Percentiles rank a stretch among this genome's conserved stretches.
Evolutionary conservation across 2,329 filamentous ascomycete species (phyloP).

Genomic region (Penicillium sp.): DNA sequence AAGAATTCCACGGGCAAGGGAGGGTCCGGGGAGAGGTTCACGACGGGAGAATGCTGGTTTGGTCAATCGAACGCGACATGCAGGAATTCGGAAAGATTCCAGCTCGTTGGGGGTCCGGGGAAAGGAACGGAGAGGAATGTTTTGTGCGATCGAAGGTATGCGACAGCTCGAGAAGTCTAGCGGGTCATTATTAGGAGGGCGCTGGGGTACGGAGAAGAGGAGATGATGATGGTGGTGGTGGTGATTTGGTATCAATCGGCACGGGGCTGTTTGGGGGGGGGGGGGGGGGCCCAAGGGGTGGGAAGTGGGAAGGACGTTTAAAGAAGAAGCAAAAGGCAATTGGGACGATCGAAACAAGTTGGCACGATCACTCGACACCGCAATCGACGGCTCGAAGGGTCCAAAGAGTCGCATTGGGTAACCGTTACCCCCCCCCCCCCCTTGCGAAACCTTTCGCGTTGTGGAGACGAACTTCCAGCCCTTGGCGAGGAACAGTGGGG

Average conservation of each 20-base stretch:
- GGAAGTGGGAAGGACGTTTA: conserved; percentile 9
- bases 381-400: conserved; percentile 17
- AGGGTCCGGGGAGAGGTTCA: conserved; percentile 16
- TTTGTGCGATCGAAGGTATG: conserved; percentile 26
- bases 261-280: conserved; percentile 10
- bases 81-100: conserved; percentile 25
- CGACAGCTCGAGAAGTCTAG: conserved; percentile 30
- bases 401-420: conserved; percentile 22
- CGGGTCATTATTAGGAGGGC: conserved; percentile 23
- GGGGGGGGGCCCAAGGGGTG: conserved; percentile 17
- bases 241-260: conserved; percentile 6
- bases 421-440: conserved; percentile 31
- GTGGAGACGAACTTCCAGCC: conserved; percentile 39
- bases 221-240: background rate
- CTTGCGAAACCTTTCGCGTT: conserved; percentile 33
- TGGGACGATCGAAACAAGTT: conserved; percentile 1
- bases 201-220: background rate
- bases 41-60: conserved; percentile 35
- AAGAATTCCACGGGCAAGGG: conserved; percentile 25
- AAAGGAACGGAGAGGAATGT: conserved; percentile 33
- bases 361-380: conserved; percentile 9
- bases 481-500: conserved; percentile 41
- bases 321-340: conserved; percentile 16
- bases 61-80: conserved; percentile 38
- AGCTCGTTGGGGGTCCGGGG: conserved; percentile 21